Evolutionary conservation across 495 filamentous ascomycete genomes (phyloP).

Genomic region (Aspergillus cristatus): DNA sequence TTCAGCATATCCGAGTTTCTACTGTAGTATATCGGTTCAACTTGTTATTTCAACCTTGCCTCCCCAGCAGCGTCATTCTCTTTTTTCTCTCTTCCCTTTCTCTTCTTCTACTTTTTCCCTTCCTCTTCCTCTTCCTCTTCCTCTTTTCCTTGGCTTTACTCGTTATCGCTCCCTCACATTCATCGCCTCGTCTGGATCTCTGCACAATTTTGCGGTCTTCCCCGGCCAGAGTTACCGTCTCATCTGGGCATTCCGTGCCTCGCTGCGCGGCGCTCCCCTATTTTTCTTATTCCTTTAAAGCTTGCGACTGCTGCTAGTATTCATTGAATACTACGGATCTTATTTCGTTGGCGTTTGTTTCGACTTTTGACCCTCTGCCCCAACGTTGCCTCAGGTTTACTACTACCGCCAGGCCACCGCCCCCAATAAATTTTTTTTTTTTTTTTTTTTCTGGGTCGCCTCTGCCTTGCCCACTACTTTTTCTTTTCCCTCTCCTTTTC

Average conservation of each 20-base stretch:
- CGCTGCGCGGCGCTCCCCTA: conserved; percentile 10
- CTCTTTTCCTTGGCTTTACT: conserved; percentile 2
- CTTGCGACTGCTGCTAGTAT: too few species aligned
- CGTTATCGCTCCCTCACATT: conserved; percentile 3
- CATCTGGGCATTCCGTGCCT: conserved; percentile 20
- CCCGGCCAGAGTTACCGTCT: conserved; percentile 8
- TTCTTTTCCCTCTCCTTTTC: conserved; percentile 1
- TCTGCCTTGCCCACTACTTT: conserved; percentile 4
- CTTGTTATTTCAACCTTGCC: conserved; percentile 9
- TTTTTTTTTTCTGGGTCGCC: conserved; percentile 4
- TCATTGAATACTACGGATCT: neutral
- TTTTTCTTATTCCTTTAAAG: neutral
- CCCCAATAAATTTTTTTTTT: conserved; percentile 17
- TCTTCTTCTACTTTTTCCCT: conserved; percentile 1
- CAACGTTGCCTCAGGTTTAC: conserved; percentile 27
- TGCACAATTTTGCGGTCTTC: conserved; percentile 3
- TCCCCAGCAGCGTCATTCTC: conserved; percentile 6
- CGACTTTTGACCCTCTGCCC: conserved; percentile 4
- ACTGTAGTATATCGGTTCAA: neutral
- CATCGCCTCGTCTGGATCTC: neutral
- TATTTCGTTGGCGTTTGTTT: conserved; percentile 4
- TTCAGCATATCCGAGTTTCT: neutral
- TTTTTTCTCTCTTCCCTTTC: conserved; percentile 11
- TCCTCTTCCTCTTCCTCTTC: conserved; percentile 4
- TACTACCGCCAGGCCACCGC: conserved; percentile 10